Conservation (phyloP, 345 rosid species). For the Rhizophora apiculata region DNA sequence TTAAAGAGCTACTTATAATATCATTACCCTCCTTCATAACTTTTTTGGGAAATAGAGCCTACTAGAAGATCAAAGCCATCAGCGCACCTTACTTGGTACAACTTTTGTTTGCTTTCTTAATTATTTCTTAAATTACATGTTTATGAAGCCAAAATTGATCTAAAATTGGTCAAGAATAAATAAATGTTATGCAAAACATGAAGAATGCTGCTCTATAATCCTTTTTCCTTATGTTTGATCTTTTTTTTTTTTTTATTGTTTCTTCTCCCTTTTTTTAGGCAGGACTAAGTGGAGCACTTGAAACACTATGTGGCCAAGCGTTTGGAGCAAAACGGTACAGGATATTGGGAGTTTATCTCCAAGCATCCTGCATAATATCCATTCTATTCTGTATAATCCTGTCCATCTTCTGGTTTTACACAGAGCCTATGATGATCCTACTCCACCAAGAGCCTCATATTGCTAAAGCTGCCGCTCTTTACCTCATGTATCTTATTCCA, state of each 20-base stretch:
- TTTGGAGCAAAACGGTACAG: constrained; percentile 67
- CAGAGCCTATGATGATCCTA: constrained; percentile 44
- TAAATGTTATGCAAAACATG: no score
- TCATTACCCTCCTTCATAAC: no score
- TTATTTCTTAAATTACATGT: no score
- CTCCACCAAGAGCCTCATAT: constrained; percentile 59
- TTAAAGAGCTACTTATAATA: no score
- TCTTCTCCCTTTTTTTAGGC: constrained; percentile 28
- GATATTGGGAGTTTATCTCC: constrained; percentile 65
- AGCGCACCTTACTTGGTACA: no score
- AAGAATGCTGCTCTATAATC: background rate
- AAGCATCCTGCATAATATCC: constrained; percentile 68
- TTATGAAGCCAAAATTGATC: no score
- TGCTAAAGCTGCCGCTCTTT: constrained; percentile 51
- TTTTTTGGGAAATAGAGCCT: no score
- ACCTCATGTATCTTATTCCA: constrained; percentile 58
- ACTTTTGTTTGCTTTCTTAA: no score
- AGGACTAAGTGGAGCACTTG: constrained; percentile 79
- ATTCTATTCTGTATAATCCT: constrained; percentile 44
- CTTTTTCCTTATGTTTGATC: constrained; percentile 5
- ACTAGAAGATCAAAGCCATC: no score
- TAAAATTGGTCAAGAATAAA: no score
- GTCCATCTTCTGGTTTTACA: constrained; percentile 57
- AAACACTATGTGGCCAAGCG: constrained; percentile 88
- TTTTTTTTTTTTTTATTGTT: background rate